A percentile compares a stretch with the other conserved stretches of the same genome.
These are phyloP conservation scores for Zangia roseola DNA, from an alignment of 768 basidiomycete genomes.

Conservation along the genomic window DNA sequence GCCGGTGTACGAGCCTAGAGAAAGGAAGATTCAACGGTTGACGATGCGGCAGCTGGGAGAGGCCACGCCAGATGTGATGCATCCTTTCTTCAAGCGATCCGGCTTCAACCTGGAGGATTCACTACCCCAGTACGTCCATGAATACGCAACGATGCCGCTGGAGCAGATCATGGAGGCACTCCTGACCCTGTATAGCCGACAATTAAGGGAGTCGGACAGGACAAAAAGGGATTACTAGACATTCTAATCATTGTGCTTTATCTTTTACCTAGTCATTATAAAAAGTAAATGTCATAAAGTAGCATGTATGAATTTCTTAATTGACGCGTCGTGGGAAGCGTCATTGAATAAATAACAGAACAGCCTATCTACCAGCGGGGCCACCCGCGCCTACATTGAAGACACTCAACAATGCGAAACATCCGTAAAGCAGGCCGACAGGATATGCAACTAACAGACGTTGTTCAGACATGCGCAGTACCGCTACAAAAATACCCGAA, in stretches of 20 bases:
- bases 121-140: slow-evolving; percentile 83
- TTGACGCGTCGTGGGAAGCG: no score
- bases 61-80: slow-evolving; percentile 87
- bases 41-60: slow-evolving; percentile 85
- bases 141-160: slow-evolving; percentile 79
- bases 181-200: slow-evolving; percentile 73
- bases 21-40: slow-evolving; percentile 71
- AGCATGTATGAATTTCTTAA: no score
- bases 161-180: slow-evolving; percentile 84
- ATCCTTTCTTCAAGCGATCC: slow-evolving; percentile 81
- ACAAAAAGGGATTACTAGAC: slow-evolving; percentile 14
- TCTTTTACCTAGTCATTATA: neutral
- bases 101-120: slow-evolving; percentile 83
- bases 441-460: slow-evolving; percentile 95
- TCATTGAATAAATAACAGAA: slow-evolving; percentile 10
- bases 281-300: no score
- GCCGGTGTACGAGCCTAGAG: slow-evolving; percentile 54
- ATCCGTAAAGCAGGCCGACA: slow-evolving; percentile 89
- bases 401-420: slow-evolving; percentile 90
- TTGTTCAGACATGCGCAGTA: slow-evolving; percentile 94
- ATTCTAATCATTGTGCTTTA: neutral
- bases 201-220: slow-evolving; percentile 43
- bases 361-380: slow-evolving; percentile 30
- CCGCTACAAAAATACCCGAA: slow-evolving; percentile 92
- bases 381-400: slow-evolving; percentile 59